phyloP scores from a whole-genome alignment of 257 asterid species.

The Marsdenia floribunda region DNA sequence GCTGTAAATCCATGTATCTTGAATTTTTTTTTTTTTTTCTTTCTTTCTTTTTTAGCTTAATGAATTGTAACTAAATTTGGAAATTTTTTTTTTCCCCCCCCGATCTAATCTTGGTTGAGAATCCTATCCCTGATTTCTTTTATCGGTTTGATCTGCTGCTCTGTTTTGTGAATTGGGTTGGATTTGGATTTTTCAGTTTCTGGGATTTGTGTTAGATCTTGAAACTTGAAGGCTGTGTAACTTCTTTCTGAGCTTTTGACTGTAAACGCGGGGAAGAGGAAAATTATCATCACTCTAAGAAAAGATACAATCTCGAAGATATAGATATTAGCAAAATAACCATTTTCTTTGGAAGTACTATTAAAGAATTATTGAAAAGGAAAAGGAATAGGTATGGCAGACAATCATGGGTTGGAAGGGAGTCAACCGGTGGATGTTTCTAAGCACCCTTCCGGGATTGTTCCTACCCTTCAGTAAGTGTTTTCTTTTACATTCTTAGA shows the following conservation, averaged over 20 bases:
- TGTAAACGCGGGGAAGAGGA: not conserved
- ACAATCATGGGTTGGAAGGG: slow-evolving; percentile 19
- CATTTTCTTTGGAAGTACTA: not conserved
- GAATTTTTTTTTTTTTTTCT: not conserved
- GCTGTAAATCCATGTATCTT: not conserved
- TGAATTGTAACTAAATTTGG: not conserved
- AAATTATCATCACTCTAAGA: not conserved
- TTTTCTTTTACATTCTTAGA: not conserved
- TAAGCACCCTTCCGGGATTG: slow-evolving; percentile 29
- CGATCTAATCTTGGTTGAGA: not conserved
- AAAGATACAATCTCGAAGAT: not conserved
- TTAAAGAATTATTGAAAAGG: not conserved
- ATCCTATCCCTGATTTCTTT: not conserved
- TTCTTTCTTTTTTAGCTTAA: not conserved
- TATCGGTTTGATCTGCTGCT: not conserved
- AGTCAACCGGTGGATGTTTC: slow-evolving; percentile 29
- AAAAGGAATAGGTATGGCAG: slow-evolving; percentile 15
- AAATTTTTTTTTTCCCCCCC: not conserved
- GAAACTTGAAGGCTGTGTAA: not conserved
- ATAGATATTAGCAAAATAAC: no score
- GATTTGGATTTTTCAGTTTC: not conserved
- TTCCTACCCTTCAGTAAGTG: slow-evolving; percentile 31
- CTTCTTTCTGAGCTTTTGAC: not conserved
- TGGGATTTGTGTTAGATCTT: not conserved
- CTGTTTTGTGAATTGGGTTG: not conserved